Base-by-base conservation (phyloP, 352 stramenopile genomes). In the Phytophthora fragariae region DNA sequence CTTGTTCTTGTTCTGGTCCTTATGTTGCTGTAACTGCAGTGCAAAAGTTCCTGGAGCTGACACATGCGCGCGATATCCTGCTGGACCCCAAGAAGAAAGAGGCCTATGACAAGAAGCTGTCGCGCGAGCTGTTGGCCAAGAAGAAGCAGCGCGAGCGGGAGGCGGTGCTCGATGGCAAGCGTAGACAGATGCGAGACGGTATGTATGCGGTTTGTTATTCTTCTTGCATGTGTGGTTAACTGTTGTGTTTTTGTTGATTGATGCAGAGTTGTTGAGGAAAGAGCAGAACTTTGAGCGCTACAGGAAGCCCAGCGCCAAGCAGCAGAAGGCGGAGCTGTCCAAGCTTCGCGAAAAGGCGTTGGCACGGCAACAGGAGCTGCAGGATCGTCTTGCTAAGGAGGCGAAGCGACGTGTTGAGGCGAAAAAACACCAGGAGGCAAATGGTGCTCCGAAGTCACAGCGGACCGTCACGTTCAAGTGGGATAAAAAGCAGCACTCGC, bases 21-120 rank as follows among this genome's bases (percentile, higher is more conserved):
- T 65, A 58, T 29, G 5, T 24, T 71, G 21, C 29, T 47, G 24
- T 44, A 21, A 39, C 8, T 63, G 29, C 63, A 95, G 89, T 92
- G 33, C 84, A 91, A 56, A 94, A 93, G 68, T 96, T 96, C 55
- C 68, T 92, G 33, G 88, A 96, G 74, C 78, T 96, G 55, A 92
- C 91, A 24, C 77, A 92, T 73, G 85, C 89, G 50, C 85, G 87
- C 41, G 87, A 96, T 59, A 77, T 90, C 54, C 71, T 96, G 41
- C 70, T 94, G 65, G 87, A 96, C 54, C 84, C 89, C 4, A 90
- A 90, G 62, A 83, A 92, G 70, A 96, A 96, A 58, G 83, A 89
- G 47, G 68, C 78, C n/a, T 96, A 96, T 72, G 89, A 96, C 68
- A 90, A 91, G 70, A 89, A 90, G 65, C 67, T 94, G 4, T 92